Evolutionary conservation across 495 filamentous ascomycete genomes (phyloP), one percentile per base, ranked within the genome.

Genomic region (Hypomontagnella submonticulosa): DNA sequence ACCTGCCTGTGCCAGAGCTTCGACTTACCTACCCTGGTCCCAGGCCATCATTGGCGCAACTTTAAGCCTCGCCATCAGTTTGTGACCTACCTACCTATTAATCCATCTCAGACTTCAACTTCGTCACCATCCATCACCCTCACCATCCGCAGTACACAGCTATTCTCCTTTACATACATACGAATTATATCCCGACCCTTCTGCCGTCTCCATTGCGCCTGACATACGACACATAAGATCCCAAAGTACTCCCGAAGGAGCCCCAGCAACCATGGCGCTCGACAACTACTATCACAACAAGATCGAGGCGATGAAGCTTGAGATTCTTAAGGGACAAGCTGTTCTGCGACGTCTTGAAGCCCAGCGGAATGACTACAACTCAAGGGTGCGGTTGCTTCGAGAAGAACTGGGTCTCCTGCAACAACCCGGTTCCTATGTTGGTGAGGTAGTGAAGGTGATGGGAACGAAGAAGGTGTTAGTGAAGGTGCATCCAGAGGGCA

Each of bases 231-330:
- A 37, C 30, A 60, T 38, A 42, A n/a, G 36, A 40, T 27, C 23
- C 32, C 12, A 8, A 16, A 15, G 37, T 38, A 16, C 48, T 54
- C 69, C 68, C 34, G n/a, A n/a, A 58, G 54, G 61, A 69, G 70
- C 69, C 67, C 72, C 62, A 72, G 77, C 78, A 84, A 85, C 66
- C 72, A 99, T 99, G 95, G 92, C 94, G 85, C 90, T 99, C 80
- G 95, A 98, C 79, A 97, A 90, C 79, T 99, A 97, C 80, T 99
- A 94, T 78, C 91, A 92, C 83, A 97, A 98, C 80, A 99, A 99
- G 85, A 97, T 99, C 79, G 95, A 99, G 90, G 88, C 89, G 76
- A 96, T 97, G 90, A 97, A 98, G 86, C 92, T 98, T 74, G 94
- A 98, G 85, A 99, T 99, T 69, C 92, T 99, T 71, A 92, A 97